phyloP scores from a whole-genome alignment of 2,329 filamentous ascomycete species.

The Trichoderma sp. region DNA sequence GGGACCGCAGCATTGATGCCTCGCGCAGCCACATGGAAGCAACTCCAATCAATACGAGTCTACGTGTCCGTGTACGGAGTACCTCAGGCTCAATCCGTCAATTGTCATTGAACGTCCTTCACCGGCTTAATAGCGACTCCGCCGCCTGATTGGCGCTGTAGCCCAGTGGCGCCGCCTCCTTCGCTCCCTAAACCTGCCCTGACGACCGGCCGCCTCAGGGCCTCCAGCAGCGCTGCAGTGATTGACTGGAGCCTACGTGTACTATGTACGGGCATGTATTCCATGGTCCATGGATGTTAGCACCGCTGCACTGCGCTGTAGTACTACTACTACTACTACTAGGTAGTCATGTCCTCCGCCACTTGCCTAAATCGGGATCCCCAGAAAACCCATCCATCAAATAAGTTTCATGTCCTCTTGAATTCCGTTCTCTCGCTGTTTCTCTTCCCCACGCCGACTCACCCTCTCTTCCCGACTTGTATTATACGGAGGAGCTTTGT shows the following conservation, averaged over 20 bases:
- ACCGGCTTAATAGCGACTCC: not conserved
- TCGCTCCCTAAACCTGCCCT: not conserved
- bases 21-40: not conserved
- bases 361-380: slow-evolving; percentile 13
- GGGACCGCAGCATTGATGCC: not conserved
- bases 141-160: slow-evolving; percentile 8
- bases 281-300: no score
- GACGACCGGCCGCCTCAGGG: not conserved
- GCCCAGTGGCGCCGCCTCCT: slow-evolving; percentile 9
- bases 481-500: not conserved
- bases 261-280: no score
- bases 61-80: not conserved
- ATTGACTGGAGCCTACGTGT: not conserved
- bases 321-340: no score
- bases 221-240: not conserved
- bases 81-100: not conserved
- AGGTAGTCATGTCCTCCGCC: not conserved
- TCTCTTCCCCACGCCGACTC: not conserved
- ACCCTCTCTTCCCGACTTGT: not conserved
- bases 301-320: no score
- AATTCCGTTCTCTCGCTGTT: not conserved
- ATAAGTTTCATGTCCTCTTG: not conserved
- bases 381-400: not conserved
- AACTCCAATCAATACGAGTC: not conserved
- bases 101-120: not conserved